Conservation (phyloP, 805 yeast genomes). For the Pichia gijzeniarum region DNA sequence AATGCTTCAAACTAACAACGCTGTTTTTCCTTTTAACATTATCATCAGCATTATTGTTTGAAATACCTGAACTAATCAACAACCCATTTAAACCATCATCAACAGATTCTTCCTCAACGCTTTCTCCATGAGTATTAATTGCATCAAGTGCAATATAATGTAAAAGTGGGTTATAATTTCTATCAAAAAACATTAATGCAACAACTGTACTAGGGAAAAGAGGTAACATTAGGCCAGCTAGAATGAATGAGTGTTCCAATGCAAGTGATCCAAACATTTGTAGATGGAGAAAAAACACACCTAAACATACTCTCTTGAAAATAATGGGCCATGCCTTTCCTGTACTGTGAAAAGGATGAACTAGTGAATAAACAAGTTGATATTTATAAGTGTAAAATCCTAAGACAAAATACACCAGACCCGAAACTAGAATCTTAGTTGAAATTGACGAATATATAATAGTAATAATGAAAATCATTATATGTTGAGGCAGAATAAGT, state of each 20-base stretch:
- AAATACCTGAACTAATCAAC: constrained; percentile 6
- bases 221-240: constrained; percentile 45
- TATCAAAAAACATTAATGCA: constrained; percentile 45
- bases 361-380: constrained; percentile 53
- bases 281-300: constrained; percentile 49
- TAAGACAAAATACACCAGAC: constrained; percentile 47
- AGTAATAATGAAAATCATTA: constrained; percentile 51
- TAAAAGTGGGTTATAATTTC: constrained; percentile 47
- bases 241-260: constrained; percentile 47
- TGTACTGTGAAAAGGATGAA: constrained; percentile 60
- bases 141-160: constrained; percentile 55
- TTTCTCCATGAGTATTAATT: constrained; percentile 35
- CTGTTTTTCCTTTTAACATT: constrained; percentile 10
- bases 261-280: constrained; percentile 62
- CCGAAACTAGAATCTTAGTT: constrained; percentile 53
- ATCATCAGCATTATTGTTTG: constrained; percentile 1
- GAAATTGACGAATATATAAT: constrained; percentile 55
- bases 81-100: constrained; percentile 18
- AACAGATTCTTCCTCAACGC: constrained; percentile 21
- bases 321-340: constrained; percentile 66
- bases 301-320: constrained; percentile 48
- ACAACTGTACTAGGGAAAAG: constrained; percentile 40
- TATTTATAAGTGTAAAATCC: constrained; percentile 59
- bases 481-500: constrained; percentile 54
- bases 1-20: constrained; percentile 10